Conservation (phyloP, 1,284 basidiomycete species). For the Grifola frondosa region DNA sequence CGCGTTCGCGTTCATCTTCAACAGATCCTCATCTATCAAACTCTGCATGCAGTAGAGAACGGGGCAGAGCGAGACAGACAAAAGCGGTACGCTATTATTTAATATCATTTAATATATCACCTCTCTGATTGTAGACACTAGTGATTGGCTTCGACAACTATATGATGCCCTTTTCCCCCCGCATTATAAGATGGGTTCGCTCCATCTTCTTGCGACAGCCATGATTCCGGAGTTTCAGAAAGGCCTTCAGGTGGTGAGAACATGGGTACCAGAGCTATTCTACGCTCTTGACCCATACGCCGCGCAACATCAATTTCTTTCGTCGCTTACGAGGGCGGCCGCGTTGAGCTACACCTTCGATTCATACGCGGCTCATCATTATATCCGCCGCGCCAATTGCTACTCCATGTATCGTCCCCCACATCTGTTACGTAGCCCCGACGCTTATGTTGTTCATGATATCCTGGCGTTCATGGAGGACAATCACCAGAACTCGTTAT, state of each 20-base stretch:
- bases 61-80: constrained; percentile 13
- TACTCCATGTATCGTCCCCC: constrained; percentile 13
- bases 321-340: constrained; percentile 20
- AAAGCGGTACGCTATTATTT: constrained; percentile 18
- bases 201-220: constrained; percentile 31
- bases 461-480: constrained; percentile 31
- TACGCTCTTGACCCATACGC: constrained; percentile 22
- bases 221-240: constrained; percentile 38
- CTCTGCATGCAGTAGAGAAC: constrained; percentile 26
- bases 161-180: constrained; percentile 25
- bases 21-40: constrained; percentile 47
- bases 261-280: constrained; percentile 42
- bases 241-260: constrained; percentile 35
- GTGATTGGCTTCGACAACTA: constrained; percentile 23
- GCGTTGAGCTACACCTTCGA: constrained; percentile 27
- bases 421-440: constrained; percentile 10
- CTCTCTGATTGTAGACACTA: too few species aligned
- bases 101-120: neutral
- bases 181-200: constrained; percentile 22
- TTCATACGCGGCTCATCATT: constrained; percentile 2
- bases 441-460: constrained; percentile 37
- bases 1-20: constrained; percentile 45
- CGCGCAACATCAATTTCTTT: constrained; percentile 11
- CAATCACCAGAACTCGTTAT: constrained; percentile 16
- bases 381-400: constrained; percentile 18